phyloP scores from a whole-genome alignment of 495 filamentous ascomycete genomes.

The Aspergillus ellipticus region DNA sequence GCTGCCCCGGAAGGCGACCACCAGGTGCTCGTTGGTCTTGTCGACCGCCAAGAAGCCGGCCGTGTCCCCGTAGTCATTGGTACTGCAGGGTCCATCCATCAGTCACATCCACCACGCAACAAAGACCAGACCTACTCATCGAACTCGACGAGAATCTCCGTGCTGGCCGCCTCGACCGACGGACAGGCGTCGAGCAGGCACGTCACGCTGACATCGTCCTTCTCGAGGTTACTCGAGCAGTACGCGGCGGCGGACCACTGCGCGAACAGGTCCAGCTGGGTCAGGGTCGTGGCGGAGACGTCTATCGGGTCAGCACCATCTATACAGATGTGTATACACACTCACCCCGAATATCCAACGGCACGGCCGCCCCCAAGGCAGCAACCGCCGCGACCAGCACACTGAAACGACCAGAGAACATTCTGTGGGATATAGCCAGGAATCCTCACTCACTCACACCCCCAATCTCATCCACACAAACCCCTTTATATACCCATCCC shows the following conservation, averaged over 20 bases:
- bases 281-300: conserved; percentile 25
- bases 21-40: conserved; percentile 54
- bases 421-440: not conserved
- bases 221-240: conserved; percentile 53
- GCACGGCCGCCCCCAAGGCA: conserved; percentile 24
- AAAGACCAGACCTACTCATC: conserved; percentile 57
- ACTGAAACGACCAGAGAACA: conserved; percentile 1
- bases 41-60: conserved; percentile 71
- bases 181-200: conserved; percentile 62
- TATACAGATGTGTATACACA: not conserved
- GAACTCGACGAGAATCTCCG: conserved; percentile 56
- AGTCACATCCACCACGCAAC: too few species aligned
- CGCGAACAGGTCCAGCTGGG: conserved; percentile 57
- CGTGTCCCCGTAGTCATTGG: conserved; percentile 51
- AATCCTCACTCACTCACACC: too few species aligned
- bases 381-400: conserved; percentile 17
- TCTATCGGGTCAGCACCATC: conserved; percentile 17
- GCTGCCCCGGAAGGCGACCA: conserved; percentile 68
- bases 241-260: conserved; percentile 70
- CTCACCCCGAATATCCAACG: conserved; percentile 28
- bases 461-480: too few species aligned
- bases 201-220: conserved; percentile 43
- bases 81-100: conserved; percentile 36
- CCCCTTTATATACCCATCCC: not conserved
- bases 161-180: conserved; percentile 50